Percentiles rank a stretch among this genome's conserved stretches.
Evolutionary conservation across 2,329 filamentous ascomycete species (phyloP).

Genomic region (Diaporthe ampelina): DNA sequence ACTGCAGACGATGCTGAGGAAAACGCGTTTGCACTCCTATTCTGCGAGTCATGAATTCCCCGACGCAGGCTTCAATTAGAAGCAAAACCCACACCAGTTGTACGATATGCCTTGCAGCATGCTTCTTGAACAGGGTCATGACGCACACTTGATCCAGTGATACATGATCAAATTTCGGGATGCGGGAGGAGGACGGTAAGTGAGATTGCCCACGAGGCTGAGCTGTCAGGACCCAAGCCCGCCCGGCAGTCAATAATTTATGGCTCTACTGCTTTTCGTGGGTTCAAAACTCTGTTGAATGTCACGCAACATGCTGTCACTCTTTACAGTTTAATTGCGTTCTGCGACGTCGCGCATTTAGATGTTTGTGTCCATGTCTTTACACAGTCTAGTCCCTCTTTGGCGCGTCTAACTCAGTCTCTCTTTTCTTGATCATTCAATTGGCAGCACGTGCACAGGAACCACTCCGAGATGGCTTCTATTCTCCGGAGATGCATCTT

Average conservation of each 20-base stretch:
- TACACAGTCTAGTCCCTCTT: neutral
- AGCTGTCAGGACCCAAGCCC: neutral
- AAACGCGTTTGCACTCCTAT: slow-evolving; percentile 1
- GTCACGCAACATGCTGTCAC: neutral
- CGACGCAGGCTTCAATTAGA: neutral
- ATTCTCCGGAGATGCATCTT: neutral
- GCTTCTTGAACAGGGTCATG: neutral
- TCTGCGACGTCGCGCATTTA: slow-evolving; percentile 2
- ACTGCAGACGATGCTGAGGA: neutral
- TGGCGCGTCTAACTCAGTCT: neutral
- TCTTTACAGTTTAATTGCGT: slow-evolving; percentile 17
- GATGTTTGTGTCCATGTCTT: neutral
- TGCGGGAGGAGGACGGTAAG: slow-evolving; percentile 4
- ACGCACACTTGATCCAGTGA: neutral
- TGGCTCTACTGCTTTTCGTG: no score
- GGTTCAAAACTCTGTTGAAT: neutral
- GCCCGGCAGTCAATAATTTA: neutral
- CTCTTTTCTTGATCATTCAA: neutral
- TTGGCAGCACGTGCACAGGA: no score
- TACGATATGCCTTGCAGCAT: neutral
- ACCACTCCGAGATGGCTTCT: neutral
- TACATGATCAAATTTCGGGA: slow-evolving; percentile 18
- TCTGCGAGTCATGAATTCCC: slow-evolving; percentile 18
- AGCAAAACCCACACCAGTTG: slow-evolving; percentile 2
- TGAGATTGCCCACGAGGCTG: slow-evolving; percentile 15